Evolutionary conservation across 805 yeast species (phyloP), one percentile per base, ranked within the genome.

Genomic region (Starmera amethionina): DNA sequence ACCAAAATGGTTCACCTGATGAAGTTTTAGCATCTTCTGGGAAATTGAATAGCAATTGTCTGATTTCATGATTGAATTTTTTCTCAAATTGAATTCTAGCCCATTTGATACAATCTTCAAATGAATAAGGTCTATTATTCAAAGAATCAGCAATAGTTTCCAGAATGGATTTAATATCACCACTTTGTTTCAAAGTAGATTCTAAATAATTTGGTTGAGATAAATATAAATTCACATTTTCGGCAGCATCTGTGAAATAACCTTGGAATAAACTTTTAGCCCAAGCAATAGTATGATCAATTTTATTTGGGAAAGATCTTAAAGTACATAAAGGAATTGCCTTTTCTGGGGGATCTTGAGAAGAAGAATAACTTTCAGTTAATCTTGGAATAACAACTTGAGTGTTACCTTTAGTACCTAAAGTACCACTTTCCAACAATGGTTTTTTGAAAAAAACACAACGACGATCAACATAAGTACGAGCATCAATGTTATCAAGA

Each of bases 261-360:
- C 93, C 96, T 69, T 84, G 93, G 73, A 93, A 93, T 57, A 87
- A 70, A 15, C 88, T 79, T 66, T 94, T 94, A 13, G 97, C 95
- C 99, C 99, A 93, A 6, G 98, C 97, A 65, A 93, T 93, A 1
- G 99, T 93, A 59, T 93, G 99, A 60, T 93, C 99, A 54, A 93
- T 93, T 65, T 90, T 90, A 64, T 88, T 85, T 42, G 99, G 99
- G 81, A 93, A 93, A 4, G 96, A 85, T 65, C 97, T 80, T 58
- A 93, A 72, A 3, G 99, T 93, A 73, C 99, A 93, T 55, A 93
- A 72, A 29, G 99, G 99, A 56, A 93, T 89, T 4, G 96, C 79
- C 64, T 88, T 88, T 68, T 93, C 99, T 32, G 99, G 99, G 35
- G 99, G 98, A 64, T 93, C 99, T 60, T 87, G 94, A 11, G 96